These are phyloP conservation scores for Thalassiosira exigua DNA, from an alignment of 352 stramenopile species.

Conservation along the genomic window DNA sequence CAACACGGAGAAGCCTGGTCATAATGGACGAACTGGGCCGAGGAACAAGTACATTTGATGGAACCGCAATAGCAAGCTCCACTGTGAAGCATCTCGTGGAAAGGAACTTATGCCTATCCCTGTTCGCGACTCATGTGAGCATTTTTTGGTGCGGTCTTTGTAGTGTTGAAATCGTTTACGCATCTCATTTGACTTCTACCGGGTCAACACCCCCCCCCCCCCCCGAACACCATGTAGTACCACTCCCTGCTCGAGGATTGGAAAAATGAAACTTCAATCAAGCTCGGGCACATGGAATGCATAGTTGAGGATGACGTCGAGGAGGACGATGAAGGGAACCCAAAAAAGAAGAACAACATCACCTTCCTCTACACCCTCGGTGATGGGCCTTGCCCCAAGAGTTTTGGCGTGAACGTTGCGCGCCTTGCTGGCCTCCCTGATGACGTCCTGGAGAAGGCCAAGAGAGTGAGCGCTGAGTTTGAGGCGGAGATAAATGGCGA, in stretches of 20 bases:
- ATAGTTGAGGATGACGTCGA: conserved; percentile 84
- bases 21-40: conserved; percentile 99
- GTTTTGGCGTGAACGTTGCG: conserved; percentile 99
- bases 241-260: conserved; percentile 90
- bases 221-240: too few species aligned
- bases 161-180: too few species aligned
- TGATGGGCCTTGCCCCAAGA: conserved; percentile 95
- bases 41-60: conserved; percentile 98
- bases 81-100: conserved; percentile 95
- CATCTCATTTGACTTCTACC: too few species aligned
- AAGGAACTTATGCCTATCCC: conserved; percentile 88
- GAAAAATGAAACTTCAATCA: conserved; percentile 83
- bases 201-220: too few species aligned
- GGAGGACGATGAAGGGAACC: conserved; percentile 25
- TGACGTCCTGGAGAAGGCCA: conserved; percentile 92
- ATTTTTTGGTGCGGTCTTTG: too few species aligned
- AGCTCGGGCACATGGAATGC: conserved; percentile 91
- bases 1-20: conserved; percentile 91
- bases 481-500: conserved; percentile 76
- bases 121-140: conserved; percentile 99
- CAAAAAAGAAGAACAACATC: conserved; percentile 88
- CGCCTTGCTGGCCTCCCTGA: conserved; percentile 96
- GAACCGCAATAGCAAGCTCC: conserved; percentile 97
- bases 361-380: conserved; percentile 99
- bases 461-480: conserved; percentile 91